phyloP scores from a whole-genome alignment of 2,329 filamentous ascomycete species.

The Colletotrichum siamense region DNA sequence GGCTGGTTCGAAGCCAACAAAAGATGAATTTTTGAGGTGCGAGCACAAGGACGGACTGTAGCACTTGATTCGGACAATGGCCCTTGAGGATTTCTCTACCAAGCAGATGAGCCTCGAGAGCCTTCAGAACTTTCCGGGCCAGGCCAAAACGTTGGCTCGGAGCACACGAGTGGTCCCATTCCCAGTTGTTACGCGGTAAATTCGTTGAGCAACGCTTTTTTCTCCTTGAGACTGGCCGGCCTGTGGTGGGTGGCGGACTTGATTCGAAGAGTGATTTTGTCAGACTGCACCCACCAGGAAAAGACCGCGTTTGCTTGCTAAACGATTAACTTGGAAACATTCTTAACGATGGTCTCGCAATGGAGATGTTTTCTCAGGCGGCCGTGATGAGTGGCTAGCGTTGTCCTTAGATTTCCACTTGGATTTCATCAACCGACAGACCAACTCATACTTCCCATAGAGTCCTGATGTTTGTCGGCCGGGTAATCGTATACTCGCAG shows the following conservation, averaged over 20 bases:
- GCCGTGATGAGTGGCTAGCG: not conserved
- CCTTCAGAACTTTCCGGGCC: not conserved
- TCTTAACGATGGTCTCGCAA: not conserved
- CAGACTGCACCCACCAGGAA: not conserved
- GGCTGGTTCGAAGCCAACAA: not conserved
- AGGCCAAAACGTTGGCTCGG: not conserved
- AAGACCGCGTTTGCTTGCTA: not conserved
- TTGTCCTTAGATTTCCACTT: not conserved
- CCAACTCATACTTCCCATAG: not conserved
- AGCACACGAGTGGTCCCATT: not conserved
- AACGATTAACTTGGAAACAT: not conserved
- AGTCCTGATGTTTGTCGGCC: not conserved
- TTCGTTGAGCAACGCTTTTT: not conserved
- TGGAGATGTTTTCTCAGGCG: not conserved
- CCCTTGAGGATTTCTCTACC: not conserved
- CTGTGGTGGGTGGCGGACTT: not conserved
- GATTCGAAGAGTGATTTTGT: not conserved
- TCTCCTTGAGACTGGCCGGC: not conserved
- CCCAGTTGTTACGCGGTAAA: not conserved
- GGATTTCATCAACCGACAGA: not conserved
- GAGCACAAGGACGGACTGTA: not conserved
- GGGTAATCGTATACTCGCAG: not conserved
- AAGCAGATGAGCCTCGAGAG: not conserved
- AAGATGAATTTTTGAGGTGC: not conserved
- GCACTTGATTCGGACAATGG: not conserved